Evolutionary conservation across 164 flowering plant genomes (phyloP).

Genomic region (Vitis riparia): DNA sequence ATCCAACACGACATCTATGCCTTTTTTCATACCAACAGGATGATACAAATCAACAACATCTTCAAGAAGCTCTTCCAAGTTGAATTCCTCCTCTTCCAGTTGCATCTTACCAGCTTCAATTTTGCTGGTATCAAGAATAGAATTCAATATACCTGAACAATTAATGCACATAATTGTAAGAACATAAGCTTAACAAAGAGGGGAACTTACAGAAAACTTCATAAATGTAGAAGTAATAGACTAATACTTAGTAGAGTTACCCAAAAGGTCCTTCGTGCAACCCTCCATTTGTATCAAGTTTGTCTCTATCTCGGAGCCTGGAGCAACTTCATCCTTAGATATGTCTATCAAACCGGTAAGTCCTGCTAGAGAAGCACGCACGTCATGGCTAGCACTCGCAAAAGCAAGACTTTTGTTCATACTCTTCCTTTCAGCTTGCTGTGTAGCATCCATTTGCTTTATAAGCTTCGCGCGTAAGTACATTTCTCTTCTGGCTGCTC

Average conservation of each 20-base stretch:
- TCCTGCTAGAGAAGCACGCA: constrained; percentile 64
- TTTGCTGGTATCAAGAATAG: constrained; percentile 84
- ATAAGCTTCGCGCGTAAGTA: constrained; percentile 43
- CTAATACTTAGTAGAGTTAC: constrained; percentile 26
- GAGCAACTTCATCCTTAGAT: constrained; percentile 25
- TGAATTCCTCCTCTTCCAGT: constrained; percentile 66
- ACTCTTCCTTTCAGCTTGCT: constrained; percentile 83
- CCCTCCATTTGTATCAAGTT: constrained; percentile 48
- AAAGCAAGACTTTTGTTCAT: constrained; percentile 74
- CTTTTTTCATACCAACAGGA: constrained; percentile 58
- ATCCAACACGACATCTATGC: constrained; percentile 75
- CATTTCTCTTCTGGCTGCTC: constrained; percentile 47
- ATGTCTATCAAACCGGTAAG: constrained; percentile 56
- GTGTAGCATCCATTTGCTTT: constrained; percentile 75
- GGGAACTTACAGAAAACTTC: too few relatives aligned
- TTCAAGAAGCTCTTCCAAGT: constrained; percentile 61
- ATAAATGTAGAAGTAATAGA: not conserved
- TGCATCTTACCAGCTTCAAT: constrained; percentile 86
- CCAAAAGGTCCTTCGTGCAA: constrained; percentile 52
- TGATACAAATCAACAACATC: constrained; percentile 67
- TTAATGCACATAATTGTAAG: not conserved
- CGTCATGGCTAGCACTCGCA: constrained; percentile 80
- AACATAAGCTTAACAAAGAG: not conserved
- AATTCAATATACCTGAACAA: constrained; percentile 65
- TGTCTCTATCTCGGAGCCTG: constrained; percentile 36